Base-by-base conservation (phyloP, 495 filamentous ascomycete genomes). In the Lasiosphaeria hispida region DNA sequence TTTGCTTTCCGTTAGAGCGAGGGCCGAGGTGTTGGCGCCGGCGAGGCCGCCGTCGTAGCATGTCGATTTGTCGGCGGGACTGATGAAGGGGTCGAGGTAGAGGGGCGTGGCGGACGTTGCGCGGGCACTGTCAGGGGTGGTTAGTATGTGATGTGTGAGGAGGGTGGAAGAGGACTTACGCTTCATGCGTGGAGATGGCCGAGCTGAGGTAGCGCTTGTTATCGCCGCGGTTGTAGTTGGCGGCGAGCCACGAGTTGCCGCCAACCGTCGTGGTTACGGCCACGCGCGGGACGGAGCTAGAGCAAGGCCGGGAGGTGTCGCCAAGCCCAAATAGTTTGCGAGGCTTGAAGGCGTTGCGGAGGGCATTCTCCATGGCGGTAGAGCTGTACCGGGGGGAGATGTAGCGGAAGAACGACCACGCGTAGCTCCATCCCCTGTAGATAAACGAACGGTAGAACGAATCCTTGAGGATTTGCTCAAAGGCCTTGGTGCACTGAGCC, bases 151-250 rank as follows among this genome's bases (percentile, higher is more conserved):
- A 53, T 40, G 30, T 59, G 10, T 47, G 40, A 7, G 48, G 47
- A 8, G 48, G 47, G 4, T 59, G 40, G 30, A 59, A 59, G 13
- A 18, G 15, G 1, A 30, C 11, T 43, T 42, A 53, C 18, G 30
- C 50, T 5, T 37, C 44, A 3, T 41, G 14, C 4, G 56, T 48
- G 2, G 23, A 30, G 23, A 30, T 30, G 23, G 23, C 5, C 23
- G 23, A 30, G 23, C 23, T 30, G 23, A 30, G 23, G 23, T 30
- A 30, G 23, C 23, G 23, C 23, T 30, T 30, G 23, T 30, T 30
- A 30, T 30, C 23, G 23, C 23, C 23, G 23, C 56, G 18, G 56
- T 59, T 59, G 17, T 59, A 59, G 40, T 59, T 59, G 10, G 47
- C 47, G 33, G 53, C 47, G 39, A 59, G 47, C 2, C 19, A 30